Evolutionary conservation across 345 rosid genomes (phyloP), one percentile per base, ranked within the genome.

Genomic region (Eucalyptus marginata): DNA sequence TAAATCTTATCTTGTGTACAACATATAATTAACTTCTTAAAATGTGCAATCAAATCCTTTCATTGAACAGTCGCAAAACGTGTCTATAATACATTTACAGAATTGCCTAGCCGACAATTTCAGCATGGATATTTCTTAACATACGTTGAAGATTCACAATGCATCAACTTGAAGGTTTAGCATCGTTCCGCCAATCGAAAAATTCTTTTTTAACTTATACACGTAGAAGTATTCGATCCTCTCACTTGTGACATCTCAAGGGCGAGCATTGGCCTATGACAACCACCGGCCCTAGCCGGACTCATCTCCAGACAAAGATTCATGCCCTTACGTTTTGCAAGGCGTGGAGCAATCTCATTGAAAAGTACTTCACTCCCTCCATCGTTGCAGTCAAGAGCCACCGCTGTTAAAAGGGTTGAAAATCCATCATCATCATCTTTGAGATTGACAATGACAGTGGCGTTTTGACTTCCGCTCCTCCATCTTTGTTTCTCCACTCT

Each of bases 201-300:
- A 15, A 4, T 7, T n/a, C 36, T 7, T 14, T 14, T n/a, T 14
- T 64, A 14, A n/a, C 36, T 6, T 13, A n/a, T 14, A 14, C n/a
- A 0, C 7, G 3, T 29, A n/a, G 36, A 64, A n/a, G 66, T 27
- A 64, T n/a, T 3, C 0, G 3, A n/a, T 6, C 62, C 20, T n/a
- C 20, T 64, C 76, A 7, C 10, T 64, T 15, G 36, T n/a, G 76
- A 52, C 58, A 64, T 14, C 76, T 64, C 76, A n/a, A n/a, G 76
- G 40, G 5, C 2, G 14, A 12, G 5, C 3, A 64, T 14, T n/a
- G 36, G 76, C 76, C 36, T 13, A 64, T 31, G 76, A 64, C 33
- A 14, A n/a, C 20, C 76, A 7, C 76, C 20, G 10, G 76, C 76
- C 76, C 76, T n/a, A n/a, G 76, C 36, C 20, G 36, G 20, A 64